Conservation (phyloP, 768 basidiomycete species). For the Rickenella mellea region DNA sequence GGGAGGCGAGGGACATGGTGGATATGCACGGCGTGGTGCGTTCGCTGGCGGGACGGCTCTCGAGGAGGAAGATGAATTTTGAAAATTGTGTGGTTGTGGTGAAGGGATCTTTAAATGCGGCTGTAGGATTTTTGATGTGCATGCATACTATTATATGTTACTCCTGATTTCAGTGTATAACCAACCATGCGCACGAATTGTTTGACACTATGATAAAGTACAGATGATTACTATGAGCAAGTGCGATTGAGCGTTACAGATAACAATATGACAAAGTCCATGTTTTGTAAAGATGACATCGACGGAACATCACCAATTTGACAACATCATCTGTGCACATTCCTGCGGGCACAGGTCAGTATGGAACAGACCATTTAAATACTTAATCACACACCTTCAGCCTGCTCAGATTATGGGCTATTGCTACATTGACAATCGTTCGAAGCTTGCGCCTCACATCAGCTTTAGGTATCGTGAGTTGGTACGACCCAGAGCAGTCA, state of each 20-base stretch:
- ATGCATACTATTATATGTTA: too few species aligned
- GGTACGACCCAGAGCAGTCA: slow-evolving; percentile 79
- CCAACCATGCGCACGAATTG: too few species aligned
- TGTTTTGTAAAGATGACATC: too few species aligned
- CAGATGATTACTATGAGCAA: too few species aligned
- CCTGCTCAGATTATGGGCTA: slow-evolving; percentile 57
- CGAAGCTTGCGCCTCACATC: slow-evolving; percentile 65
- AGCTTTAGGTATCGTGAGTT: slow-evolving; percentile 58
- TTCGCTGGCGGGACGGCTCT: slow-evolving; percentile 27
- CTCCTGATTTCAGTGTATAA: too few species aligned
- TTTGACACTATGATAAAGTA: too few species aligned
- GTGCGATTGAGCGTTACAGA: too few species aligned
- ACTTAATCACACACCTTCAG: slow-evolving; percentile 43
- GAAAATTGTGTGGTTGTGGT: too few species aligned
- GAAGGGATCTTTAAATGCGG: too few species aligned
- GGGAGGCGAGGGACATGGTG: slow-evolving; percentile 5
- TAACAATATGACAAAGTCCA: too few species aligned
- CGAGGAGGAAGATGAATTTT: slow-evolving; percentile 34
- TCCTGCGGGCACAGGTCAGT: slow-evolving; percentile 17
- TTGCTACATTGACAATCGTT: slow-evolving; percentile 78
- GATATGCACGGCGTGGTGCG: slow-evolving; percentile 7
- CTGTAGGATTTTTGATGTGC: too few species aligned
- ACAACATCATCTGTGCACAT: slow-evolving; percentile 27
- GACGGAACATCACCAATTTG: slow-evolving; percentile 28
- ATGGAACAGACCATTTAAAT: background rate